Evolutionary conservation across 352 stramenopile species (phyloP).

Genomic region (Globisporangium abappressorium): DNA sequence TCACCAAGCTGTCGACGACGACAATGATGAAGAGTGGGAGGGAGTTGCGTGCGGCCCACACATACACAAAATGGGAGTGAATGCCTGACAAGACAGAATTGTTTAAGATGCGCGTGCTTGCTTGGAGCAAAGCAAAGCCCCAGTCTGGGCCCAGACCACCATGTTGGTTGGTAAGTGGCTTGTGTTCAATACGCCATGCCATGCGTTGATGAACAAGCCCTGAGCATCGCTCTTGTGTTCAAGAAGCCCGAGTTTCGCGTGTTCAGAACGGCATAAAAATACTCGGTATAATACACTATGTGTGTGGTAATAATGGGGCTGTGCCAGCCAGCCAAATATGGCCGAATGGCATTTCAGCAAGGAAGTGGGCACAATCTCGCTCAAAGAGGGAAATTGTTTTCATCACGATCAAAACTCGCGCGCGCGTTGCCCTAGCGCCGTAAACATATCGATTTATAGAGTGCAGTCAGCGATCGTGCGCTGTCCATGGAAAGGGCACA

Average conservation of each 20-base stretch:
- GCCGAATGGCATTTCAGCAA: too few species aligned
- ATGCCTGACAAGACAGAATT: not conserved
- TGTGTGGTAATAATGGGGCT: not conserved
- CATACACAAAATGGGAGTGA: not conserved
- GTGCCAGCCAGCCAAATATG: not conserved
- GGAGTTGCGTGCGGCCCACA: not conserved
- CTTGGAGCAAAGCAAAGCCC: too few species aligned
- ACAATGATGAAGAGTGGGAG: not conserved
- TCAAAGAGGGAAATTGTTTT: not conserved
- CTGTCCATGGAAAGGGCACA: not conserved
- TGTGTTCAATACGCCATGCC: too few species aligned
- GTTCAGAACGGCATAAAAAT: not conserved
- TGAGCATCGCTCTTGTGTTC: not conserved
- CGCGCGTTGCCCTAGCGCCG: too few species aligned
- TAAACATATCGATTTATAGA: constrained; percentile 1
- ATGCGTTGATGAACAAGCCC: too few species aligned
- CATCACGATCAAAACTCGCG: not conserved
- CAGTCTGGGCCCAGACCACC: too few species aligned
- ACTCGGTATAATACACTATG: not conserved
- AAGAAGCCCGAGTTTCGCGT: not conserved
- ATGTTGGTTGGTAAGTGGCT: not conserved
- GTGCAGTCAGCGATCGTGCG: not conserved
- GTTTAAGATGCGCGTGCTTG: not conserved
- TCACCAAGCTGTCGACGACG: not conserved
- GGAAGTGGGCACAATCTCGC: not conserved